These are phyloP conservation scores for Cordyceps javanica DNA, from an alignment of 2,329 filamentous ascomycete genomes.

Conservation along the genomic window DNA sequence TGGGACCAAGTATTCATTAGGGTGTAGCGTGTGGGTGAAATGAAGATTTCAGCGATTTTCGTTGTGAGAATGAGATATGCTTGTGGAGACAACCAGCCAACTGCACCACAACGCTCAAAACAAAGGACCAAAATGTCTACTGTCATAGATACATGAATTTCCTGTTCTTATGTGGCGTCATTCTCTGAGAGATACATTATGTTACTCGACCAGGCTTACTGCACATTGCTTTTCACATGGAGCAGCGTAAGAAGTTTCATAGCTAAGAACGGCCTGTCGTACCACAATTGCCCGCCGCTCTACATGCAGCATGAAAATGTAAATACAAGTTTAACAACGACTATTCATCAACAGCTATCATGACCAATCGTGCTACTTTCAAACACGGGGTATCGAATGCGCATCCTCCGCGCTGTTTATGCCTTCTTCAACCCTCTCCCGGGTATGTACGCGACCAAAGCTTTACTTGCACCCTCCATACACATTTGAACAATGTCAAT, in stretches of 20 bases:
- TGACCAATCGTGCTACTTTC: neutral
- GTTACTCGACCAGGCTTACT: neutral
- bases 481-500: conserved; percentile 84
- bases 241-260: too few species aligned
- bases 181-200: too few species aligned
- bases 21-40: neutral
- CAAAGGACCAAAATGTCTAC: neutral
- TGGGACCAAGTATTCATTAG: neutral
- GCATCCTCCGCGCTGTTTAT: neutral
- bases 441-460: conserved; percentile 58
- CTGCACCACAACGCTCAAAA: neutral
- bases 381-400: neutral
- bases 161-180: too few species aligned
- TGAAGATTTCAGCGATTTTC: conserved; percentile 4
- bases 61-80: neutral
- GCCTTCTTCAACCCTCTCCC: conserved; percentile 14
- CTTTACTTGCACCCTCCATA: conserved; percentile 83
- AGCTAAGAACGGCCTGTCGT: too few species aligned
- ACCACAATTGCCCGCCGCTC: neutral
- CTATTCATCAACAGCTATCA: neutral
- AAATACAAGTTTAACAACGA: neutral
- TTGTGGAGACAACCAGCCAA: conserved; percentile 4
- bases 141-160: neutral
- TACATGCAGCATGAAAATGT: neutral
- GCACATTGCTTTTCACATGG: neutral